These are phyloP conservation scores for Geranium rotundifolium DNA, from an alignment of 345 rosid species.

Conservation along the genomic window DNA sequence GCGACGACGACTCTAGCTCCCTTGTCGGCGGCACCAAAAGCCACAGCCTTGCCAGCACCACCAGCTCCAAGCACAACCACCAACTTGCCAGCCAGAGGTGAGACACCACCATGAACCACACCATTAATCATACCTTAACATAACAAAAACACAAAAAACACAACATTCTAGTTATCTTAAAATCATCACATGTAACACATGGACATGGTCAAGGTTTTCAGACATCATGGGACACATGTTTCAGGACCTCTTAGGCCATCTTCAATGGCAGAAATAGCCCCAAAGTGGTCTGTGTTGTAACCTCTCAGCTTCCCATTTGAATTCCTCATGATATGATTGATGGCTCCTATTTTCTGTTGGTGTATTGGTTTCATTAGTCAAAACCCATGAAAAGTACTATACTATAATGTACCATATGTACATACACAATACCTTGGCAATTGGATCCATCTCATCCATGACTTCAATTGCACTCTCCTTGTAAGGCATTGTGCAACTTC, in stretches of 20 bases:
- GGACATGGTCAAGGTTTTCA: no score
- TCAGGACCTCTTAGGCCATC: slow-evolving; percentile 25
- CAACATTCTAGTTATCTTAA: no score
- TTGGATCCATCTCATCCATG: slow-evolving; percentile 34
- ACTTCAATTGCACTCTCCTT: slow-evolving; percentile 35
- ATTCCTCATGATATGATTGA: slow-evolving; percentile 24
- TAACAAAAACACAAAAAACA: not conserved
- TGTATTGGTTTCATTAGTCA: no score
- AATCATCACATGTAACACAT: no score
- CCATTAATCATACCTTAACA: slow-evolving; percentile 16
- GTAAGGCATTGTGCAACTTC: slow-evolving; percentile 41
- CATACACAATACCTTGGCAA: slow-evolving; percentile 20
- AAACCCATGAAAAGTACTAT: no score
- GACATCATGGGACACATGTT: no score
- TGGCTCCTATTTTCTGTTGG: slow-evolving; percentile 21
- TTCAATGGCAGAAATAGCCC: slow-evolving; percentile 31
- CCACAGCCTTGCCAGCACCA: slow-evolving; percentile 35
- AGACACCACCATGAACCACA: slow-evolving; percentile 5
- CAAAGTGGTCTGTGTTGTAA: slow-evolving; percentile 28
- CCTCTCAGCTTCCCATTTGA: slow-evolving; percentile 26
- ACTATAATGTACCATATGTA: no score
- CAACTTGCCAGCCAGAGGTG: slow-evolving; percentile 30
- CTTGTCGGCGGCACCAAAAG: slow-evolving; percentile 37
- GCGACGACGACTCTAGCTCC: slow-evolving; percentile 37
- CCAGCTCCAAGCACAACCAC: slow-evolving; percentile 35